phyloP scores from a whole-genome alignment of 345 rosid genomes.

The Mangifera indica region DNA sequence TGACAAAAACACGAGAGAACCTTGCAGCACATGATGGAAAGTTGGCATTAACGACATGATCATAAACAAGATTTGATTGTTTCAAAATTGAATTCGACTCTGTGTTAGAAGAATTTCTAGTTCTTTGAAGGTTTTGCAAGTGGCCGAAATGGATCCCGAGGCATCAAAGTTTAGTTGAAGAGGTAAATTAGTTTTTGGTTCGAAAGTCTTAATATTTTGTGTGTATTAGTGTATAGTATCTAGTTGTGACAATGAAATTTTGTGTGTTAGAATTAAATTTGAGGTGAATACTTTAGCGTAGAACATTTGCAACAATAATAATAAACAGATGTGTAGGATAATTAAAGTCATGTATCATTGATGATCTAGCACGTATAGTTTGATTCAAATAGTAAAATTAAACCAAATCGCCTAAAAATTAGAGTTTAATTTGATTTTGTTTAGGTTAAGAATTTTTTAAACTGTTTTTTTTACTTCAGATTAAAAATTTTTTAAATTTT shows the following conservation, averaged over 20 bases:
- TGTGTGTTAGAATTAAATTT: too few relatives aligned
- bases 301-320: too few relatives aligned
- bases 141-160: background rate
- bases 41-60: constrained; percentile 26
- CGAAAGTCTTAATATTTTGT: background rate
- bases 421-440: too few relatives aligned
- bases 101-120: background rate
- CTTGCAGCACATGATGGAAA: constrained; percentile 24
- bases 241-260: background rate
- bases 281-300: too few relatives aligned
- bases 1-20: constrained; percentile 20
- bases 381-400: too few relatives aligned
- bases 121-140: background rate
- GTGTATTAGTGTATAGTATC: background rate
- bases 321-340: too few relatives aligned
- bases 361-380: too few relatives aligned
- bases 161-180: background rate
- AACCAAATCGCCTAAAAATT: too few relatives aligned
- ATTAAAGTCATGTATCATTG: too few relatives aligned
- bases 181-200: background rate
- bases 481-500: too few relatives aligned
- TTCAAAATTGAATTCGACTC: background rate
- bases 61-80: background rate
- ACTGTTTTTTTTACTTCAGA: too few relatives aligned
- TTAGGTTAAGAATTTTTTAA: too few relatives aligned